phyloP scores from a whole-genome alignment of 495 filamentous ascomycete genomes.

The Aspergillus diversus region DNA sequence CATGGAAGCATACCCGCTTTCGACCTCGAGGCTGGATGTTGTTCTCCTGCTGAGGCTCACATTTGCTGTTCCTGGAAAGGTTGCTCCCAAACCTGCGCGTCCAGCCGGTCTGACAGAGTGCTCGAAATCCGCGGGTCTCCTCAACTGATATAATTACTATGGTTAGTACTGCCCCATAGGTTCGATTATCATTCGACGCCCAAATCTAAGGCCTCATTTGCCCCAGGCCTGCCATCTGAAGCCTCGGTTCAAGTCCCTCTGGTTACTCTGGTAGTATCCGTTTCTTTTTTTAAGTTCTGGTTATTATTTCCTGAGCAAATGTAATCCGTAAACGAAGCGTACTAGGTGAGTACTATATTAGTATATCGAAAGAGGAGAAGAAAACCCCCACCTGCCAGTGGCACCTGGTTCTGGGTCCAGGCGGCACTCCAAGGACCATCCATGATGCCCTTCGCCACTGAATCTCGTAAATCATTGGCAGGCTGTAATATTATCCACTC shows the following conservation, averaged over 20 bases:
- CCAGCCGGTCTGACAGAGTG: neutral
- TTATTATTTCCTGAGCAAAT: neutral
- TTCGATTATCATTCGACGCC: neutral
- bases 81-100: neutral
- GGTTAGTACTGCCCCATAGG: neutral
- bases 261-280: neutral
- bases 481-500: neutral
- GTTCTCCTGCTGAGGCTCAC: neutral
- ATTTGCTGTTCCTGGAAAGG: constrained; percentile 20
- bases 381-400: constrained; percentile 13
- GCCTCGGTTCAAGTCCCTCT: constrained; percentile 1
- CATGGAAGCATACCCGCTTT: constrained; percentile 8
- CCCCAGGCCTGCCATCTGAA: neutral
- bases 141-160: neutral
- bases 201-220: constrained; percentile 5
- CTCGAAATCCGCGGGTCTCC: neutral
- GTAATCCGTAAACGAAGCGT: neutral
- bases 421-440: neutral
- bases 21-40: neutral
- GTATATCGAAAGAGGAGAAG: neutral
- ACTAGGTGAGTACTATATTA: no score
- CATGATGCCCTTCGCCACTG: constrained; percentile 3
- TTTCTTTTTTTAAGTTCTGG: constrained; percentile 2
- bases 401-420: neutral
- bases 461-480: constrained; percentile 7